Percentiles rank a stretch among this genome's conserved stretches.
phyloP scores from a whole-genome alignment of 2,329 filamentous ascomycete genomes.

The Pseudogymnoascus pannorum region DNA sequence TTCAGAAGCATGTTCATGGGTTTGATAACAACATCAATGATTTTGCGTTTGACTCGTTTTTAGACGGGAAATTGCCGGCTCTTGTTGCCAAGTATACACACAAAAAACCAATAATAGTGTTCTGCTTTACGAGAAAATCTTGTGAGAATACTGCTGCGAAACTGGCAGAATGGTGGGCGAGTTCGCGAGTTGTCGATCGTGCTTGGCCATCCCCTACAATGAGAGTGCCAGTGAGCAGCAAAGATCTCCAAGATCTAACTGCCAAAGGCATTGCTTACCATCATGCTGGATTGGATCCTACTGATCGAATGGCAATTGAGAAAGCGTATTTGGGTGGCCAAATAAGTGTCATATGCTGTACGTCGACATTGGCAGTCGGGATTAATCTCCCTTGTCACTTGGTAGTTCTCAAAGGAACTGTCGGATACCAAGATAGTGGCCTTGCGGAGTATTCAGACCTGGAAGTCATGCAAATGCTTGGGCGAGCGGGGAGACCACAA shows the following conservation, averaged over 20 bases:
- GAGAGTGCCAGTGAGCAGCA: constrained; percentile 45
- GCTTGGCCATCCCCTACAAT: constrained; percentile 56
- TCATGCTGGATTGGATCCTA: constrained; percentile 63
- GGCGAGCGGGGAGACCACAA: constrained; percentile 74
- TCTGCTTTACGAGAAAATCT: constrained; percentile 71
- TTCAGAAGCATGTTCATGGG: constrained; percentile 71
- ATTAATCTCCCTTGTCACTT: constrained; percentile 79
- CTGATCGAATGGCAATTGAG: constrained; percentile 61
- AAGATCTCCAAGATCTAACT: constrained; percentile 48
- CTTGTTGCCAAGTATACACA: constrained; percentile 60
- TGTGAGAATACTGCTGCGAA: constrained; percentile 60
- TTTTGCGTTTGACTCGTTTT: constrained; percentile 65
- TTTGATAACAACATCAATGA: constrained; percentile 59
- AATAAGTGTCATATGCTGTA: constrained; percentile 79
- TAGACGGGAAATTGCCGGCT: constrained; percentile 58
- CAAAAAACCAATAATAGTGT: constrained; percentile 72
- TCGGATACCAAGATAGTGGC: constrained; percentile 53
- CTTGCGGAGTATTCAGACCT: constrained; percentile 70
- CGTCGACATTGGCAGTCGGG: constrained; percentile 75
- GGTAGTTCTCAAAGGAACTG: constrained; percentile 75
- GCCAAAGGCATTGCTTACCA: constrained; percentile 67
- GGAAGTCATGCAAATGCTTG: constrained; percentile 87
- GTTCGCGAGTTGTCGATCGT: constrained; percentile 41
- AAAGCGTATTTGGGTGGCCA: constrained; percentile 60
- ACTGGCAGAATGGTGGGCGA: constrained; percentile 59